Base-by-base conservation (phyloP, 139 green algal species). In the Penium margaritaceum region DNA sequence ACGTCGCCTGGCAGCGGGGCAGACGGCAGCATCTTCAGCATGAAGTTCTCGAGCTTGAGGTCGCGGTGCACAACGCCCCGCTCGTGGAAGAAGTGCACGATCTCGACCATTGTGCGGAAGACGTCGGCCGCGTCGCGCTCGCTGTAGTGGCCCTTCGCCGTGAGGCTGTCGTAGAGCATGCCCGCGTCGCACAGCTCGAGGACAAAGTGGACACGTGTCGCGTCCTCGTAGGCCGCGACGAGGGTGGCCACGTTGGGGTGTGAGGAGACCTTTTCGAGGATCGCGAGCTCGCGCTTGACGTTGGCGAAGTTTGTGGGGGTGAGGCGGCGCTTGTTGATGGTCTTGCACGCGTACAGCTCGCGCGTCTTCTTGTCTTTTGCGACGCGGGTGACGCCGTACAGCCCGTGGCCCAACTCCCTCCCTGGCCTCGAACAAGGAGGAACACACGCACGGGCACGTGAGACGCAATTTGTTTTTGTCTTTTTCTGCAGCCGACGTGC, bases 91-190 rank as follows among this genome's bases (percentile, higher is more conserved):
- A n/a, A 17, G 5, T n/a, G n/a, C 47, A 60, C 47, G n/a, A 24
- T 24, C 47, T 34, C 47, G 9, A 24, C 47, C 5, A 60, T 7
- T 2, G 29, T n/a, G n/a, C 47, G 21, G n/a, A 60, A 33, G n/a
- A 60, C 47, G n/a, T 3, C n/a, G n/a, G 29, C 30, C 47, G 47
- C 47, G n/a, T 60, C n/a, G n/a, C n/a, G n/a, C 47, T 60, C 47
- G 47, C 47, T 60, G n/a, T 34, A 60, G 47, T 33, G 47, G 47
- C 47, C 47, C n/a, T 60, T 67, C 3, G 83, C 73, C 21, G 47
- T 60, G 21, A 60, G 47, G 1, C 29, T 5, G 30, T 60, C 47
- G 19, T 60, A 60, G 5, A 60, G 19, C 47, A 24, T 60, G n/a
- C 47, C 47, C 30, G n/a, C 47, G 9, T n/a, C 30, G 47, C 47